Conservation (phyloP, 2,329 filamentous ascomycete genomes). For the Periconia macrospinosa region DNA sequence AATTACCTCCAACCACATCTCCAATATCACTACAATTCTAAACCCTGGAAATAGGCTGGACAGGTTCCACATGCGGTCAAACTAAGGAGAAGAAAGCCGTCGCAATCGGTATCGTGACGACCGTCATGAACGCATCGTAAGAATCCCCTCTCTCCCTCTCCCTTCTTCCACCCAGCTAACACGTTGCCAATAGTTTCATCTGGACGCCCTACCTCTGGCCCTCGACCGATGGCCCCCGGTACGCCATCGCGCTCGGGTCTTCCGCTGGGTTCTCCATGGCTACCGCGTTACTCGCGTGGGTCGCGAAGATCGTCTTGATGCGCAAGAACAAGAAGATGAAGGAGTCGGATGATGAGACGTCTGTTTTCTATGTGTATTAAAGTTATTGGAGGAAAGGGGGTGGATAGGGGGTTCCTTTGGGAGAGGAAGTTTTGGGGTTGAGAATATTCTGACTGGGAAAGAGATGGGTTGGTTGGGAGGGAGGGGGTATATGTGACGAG, state of each 20-base stretch:
- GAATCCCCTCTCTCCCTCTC: constrained; percentile 3
- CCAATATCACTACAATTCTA: too few species aligned
- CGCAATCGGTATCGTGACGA: constrained; percentile 49
- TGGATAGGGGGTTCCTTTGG: too few species aligned
- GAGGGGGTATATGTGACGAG: too few species aligned
- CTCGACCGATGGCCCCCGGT: constrained; percentile 32
- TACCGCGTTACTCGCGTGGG: constrained; percentile 33
- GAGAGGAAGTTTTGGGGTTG: too few species aligned
- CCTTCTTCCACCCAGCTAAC: constrained; percentile 1
- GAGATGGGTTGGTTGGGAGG: too few species aligned
- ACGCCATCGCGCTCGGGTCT: constrained; percentile 32
- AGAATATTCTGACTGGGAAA: too few species aligned
- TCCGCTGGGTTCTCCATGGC: constrained; percentile 37
- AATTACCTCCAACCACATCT: not conserved
- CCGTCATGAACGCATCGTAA: constrained; percentile 43
- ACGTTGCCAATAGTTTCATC: not conserved
- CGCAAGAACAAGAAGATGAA: constrained; percentile 37
- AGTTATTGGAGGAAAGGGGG: too few species aligned
- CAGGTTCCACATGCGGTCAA: constrained; percentile 47
- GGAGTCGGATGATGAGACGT: constrained; percentile 24
- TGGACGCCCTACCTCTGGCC: constrained; percentile 40
- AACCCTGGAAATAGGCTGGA: constrained; percentile 45
- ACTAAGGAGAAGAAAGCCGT: constrained; percentile 52
- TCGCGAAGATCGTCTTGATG: constrained; percentile 32
- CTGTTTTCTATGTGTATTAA: constrained; percentile 38